A percentile compares a stretch with the other conserved stretches of the same genome.
Evolutionary conservation across 2,329 filamentous ascomycete genomes (phyloP).

Genomic region (Hortaea sp.): DNA sequence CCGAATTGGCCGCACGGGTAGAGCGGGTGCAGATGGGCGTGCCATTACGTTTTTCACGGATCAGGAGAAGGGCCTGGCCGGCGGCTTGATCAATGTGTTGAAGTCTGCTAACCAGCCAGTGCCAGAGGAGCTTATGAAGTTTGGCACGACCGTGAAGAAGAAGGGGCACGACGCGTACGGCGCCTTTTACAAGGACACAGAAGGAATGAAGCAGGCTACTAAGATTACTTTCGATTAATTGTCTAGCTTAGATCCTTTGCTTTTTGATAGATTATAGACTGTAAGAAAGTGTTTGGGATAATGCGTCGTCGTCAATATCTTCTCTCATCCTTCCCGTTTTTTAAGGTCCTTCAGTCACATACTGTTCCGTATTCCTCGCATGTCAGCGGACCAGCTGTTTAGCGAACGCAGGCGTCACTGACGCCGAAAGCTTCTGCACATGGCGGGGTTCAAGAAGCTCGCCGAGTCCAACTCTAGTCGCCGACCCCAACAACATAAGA

Average conservation of each 20-base stretch:
- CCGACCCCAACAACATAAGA: not conserved
- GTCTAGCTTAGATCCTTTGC: not conserved
- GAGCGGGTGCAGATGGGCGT: constrained; percentile 78
- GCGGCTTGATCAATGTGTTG: constrained; percentile 88
- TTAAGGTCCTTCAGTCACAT: not conserved
- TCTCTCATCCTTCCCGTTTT: not conserved
- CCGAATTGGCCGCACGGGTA: constrained; percentile 81
- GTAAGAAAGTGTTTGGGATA: not conserved
- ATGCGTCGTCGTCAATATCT: not conserved
- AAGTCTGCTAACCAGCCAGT: constrained; percentile 87
- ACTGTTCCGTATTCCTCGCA: no score
- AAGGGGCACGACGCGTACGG: constrained; percentile 94
- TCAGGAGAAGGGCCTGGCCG: constrained; percentile 84
- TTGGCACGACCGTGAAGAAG: constrained; percentile 97
- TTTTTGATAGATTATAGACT: no score
- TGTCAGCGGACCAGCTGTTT: no score
- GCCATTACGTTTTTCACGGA: constrained; percentile 94
- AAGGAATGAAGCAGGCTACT: constrained; percentile 70
- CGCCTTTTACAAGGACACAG: constrained; percentile 87
- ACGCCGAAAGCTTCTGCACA: not conserved
- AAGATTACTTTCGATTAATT: constrained; percentile 77
- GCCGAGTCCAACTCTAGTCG: not conserved
- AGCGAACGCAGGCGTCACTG: no score
- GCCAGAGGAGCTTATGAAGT: constrained; percentile 84
- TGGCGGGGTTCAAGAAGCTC: not conserved